Evolutionary conservation across 2,329 filamentous ascomycete genomes (phyloP).

Genomic region (Cordyceps sp.): DNA sequence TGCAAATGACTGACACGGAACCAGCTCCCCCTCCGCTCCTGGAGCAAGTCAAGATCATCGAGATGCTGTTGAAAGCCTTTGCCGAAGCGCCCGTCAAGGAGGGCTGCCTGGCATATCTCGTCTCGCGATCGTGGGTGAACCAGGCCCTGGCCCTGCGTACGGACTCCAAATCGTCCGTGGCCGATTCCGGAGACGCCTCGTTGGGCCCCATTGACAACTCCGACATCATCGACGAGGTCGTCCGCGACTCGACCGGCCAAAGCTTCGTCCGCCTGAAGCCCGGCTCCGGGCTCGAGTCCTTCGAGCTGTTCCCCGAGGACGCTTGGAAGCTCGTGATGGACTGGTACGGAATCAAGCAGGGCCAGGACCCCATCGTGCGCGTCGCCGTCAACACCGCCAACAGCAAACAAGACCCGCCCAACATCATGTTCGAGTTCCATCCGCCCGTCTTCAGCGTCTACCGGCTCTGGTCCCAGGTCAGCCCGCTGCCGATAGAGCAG

Average conservation of each 20-base stretch:
- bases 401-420: constrained; percentile 21
- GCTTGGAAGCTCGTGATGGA: constrained; percentile 69
- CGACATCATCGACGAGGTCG: constrained; percentile 52
- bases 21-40: constrained; percentile 20
- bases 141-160: constrained; percentile 51
- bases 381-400: constrained; percentile 59
- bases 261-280: constrained; percentile 60
- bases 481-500: constrained; percentile 38
- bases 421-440: constrained; percentile 68
- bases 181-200: constrained; percentile 40
- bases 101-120: constrained; percentile 58
- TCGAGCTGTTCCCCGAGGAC: constrained; percentile 58
- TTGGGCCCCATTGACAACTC: constrained; percentile 79
- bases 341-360: constrained; percentile 65
- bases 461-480: constrained; percentile 51
- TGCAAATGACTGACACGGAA: background rate
- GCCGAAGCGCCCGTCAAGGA: constrained; percentile 41
- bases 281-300: constrained; percentile 52
- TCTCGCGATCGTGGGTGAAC: constrained; percentile 66
- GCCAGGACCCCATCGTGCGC: constrained; percentile 56
- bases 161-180: constrained; percentile 35
- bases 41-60: constrained; percentile 58
- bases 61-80: constrained; percentile 37
- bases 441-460: constrained; percentile 76
- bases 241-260: constrained; percentile 29